These are phyloP conservation scores for Sugiyamaella japonica DNA, from an alignment of 1,139 yeast genomes.

Conservation along the genomic window DNA sequence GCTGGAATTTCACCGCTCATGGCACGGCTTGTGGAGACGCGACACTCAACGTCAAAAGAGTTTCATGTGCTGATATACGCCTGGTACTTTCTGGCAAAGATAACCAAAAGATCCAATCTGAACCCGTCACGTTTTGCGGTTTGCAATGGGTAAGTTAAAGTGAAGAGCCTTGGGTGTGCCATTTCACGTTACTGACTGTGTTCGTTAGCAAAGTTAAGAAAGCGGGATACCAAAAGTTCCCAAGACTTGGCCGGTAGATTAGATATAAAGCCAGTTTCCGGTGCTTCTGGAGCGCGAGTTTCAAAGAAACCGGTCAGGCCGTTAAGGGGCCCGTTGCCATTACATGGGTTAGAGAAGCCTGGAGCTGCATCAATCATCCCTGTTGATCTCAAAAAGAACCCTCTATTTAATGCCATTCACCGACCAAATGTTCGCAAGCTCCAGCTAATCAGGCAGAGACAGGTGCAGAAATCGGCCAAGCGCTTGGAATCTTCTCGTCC, in stretches of 20 bases:
- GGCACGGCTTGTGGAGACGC: too few species aligned
- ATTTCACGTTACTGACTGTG: neutral
- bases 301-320: neutral
- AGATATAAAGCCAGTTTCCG: neutral
- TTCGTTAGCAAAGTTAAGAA: neutral
- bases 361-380: neutral
- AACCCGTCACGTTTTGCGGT: neutral
- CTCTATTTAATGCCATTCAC: slow-evolving; percentile 24
- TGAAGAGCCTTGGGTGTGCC: neutral
- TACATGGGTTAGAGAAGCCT: neutral
- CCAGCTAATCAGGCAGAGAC: neutral
- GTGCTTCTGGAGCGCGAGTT: neutral
- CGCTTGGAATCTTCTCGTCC: neutral
- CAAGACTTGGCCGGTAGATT: neutral
- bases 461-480: neutral
- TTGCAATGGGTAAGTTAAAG: neutral
- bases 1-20: too few species aligned
- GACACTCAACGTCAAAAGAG: too few species aligned
- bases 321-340: neutral
- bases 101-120: neutral
- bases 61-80: too few species aligned
- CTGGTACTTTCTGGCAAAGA: neutral
- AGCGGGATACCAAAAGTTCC: neutral
- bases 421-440: slow-evolving; percentile 11
- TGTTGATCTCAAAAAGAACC: slow-evolving; percentile 12